Base-by-base conservation (phyloP, 208 protist species). In the Leishmania lainsoni region DNA sequence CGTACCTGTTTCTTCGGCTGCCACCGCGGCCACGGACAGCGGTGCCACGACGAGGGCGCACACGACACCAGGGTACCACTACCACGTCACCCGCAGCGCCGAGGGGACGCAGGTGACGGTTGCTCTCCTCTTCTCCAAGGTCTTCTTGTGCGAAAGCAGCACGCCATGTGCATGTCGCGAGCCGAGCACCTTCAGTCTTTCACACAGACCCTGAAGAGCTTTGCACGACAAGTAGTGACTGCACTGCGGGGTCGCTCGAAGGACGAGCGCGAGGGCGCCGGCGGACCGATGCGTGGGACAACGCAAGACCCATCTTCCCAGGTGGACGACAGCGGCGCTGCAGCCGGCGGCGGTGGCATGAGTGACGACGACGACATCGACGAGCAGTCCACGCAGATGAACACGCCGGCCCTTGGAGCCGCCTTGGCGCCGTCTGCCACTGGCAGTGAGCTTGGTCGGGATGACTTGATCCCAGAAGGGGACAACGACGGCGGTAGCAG, bases 81-180 rank as follows among this genome's bases (percentile, higher is more conserved):
- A 93, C 80, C 90, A 92, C 78, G 90, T 97, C 16, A 83, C 85
- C 71, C 89, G 91, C 54, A 71, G 76, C 32, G 83, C 73, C 9
- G 83, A 92, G 35, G 84, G 79, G 29, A 86, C 81, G n/a, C 83
- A 90, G 69, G 48, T 94, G 17, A 94, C 89, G 26, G 78, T 98
- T 52, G 80, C 93, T 12, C 86, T 98, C 3, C 92, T 96, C 79
- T 96, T 96, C 86, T 98, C 94, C 52, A 87, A 86, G 59, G 56
- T 72, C 75, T 88, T 51, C 87, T 98, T 63, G 75, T 68, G 72
- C 79, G 83, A 5, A 90, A 86, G 70, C 88, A 85, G 29, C 56
- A 84, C 22, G 56, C 81, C 65, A 93, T 94, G 91, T 92, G 92
- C 86, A 98, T 98, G 94, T 90, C 91, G 22, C 48, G 42, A 9